Conservation (phyloP, 257 asterid genomes). For the Ajuga chamaepitys region DNA sequence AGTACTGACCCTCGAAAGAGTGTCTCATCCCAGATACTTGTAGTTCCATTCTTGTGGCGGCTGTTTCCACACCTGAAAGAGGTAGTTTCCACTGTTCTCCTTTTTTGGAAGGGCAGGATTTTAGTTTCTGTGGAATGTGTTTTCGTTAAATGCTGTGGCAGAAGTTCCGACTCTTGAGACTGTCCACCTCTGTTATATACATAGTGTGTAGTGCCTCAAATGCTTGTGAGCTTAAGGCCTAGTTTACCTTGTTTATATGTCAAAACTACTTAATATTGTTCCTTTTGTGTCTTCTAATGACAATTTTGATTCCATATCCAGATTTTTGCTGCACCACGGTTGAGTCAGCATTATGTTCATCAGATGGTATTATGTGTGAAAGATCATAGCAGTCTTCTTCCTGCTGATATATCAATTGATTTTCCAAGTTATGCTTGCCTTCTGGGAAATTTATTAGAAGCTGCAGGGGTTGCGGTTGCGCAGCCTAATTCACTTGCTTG, state of each 20-base stretch:
- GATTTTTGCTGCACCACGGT: slow-evolving; percentile 64
- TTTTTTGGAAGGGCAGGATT: not conserved
- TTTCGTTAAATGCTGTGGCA: not conserved
- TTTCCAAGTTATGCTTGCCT: slow-evolving; percentile 87
- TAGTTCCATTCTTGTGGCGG: slow-evolving; percentile 83
- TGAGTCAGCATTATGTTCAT: slow-evolving; percentile 62
- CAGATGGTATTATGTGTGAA: slow-evolving; percentile 67
- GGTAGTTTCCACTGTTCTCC: slow-evolving; percentile 38
- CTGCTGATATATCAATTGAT: slow-evolving; percentile 65
- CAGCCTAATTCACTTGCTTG: slow-evolving; percentile 65
- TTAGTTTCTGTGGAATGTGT: slow-evolving; percentile 6
- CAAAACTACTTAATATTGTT: not conserved
- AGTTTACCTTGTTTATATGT: not conserved
- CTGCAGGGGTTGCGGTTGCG: slow-evolving; percentile 58
- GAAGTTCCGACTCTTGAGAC: not conserved
- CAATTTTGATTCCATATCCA: slow-evolving; percentile 32
- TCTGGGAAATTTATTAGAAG: slow-evolving; percentile 82
- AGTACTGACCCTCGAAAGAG: slow-evolving; percentile 49
- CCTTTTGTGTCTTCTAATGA: slow-evolving; percentile 5
- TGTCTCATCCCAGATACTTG: slow-evolving; percentile 78
- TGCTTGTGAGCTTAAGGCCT: not conserved
- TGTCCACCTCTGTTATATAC: not conserved
- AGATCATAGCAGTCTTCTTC: slow-evolving; percentile 51
- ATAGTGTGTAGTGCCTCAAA: not conserved
- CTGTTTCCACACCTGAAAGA: slow-evolving; percentile 75